phyloP scores from a whole-genome alignment of 768 basidiomycete species.

The Daedalea quercina region DNA sequence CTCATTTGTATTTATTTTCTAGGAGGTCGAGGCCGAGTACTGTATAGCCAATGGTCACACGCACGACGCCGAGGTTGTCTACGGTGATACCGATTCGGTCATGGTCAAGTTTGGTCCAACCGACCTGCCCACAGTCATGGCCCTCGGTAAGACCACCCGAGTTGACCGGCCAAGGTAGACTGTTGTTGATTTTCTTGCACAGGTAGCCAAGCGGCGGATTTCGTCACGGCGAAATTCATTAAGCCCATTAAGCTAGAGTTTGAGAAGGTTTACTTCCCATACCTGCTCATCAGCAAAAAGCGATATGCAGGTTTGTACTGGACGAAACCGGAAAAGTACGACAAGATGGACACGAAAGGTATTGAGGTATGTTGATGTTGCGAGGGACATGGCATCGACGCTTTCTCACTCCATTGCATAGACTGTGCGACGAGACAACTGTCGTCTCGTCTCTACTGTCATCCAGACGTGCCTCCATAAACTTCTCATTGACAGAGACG shows the following conservation, averaged over 20 bases:
- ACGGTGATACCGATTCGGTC: conserved; percentile 98
- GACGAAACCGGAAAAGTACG: conserved; percentile 92
- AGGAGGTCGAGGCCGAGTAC: conserved; percentile 90
- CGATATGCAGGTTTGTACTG: conserved; percentile 98
- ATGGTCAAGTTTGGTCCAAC: conserved; percentile 96
- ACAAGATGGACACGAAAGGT: conserved; percentile 99
- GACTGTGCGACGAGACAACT: conserved; percentile 98
- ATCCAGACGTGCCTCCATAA: conserved; percentile 98
- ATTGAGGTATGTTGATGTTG: conserved; percentile 72
- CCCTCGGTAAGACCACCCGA: conserved; percentile 54
- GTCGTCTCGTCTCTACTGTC: conserved; percentile 95
- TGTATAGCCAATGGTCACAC: conserved; percentile 77
- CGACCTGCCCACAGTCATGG: conserved; percentile 85
- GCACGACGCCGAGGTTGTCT: conserved; percentile 91
- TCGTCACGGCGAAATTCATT: conserved; percentile 87
- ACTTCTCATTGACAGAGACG: conserved; percentile 93
- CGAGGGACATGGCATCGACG: neutral
- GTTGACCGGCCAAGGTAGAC: too few relatives aligned
- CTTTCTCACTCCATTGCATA: conserved; percentile 23
- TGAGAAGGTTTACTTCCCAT: conserved; percentile 98
- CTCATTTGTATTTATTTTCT: neutral
- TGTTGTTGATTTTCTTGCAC: conserved; percentile 2
- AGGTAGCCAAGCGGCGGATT: conserved; percentile 90
- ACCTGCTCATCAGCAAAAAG: conserved; percentile 97
- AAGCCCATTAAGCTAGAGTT: conserved; percentile 98